These are phyloP conservation scores for Aspergillus sclerotiicarbonarius DNA, from an alignment of 495 filamentous ascomycete genomes.

Conservation along the genomic window DNA sequence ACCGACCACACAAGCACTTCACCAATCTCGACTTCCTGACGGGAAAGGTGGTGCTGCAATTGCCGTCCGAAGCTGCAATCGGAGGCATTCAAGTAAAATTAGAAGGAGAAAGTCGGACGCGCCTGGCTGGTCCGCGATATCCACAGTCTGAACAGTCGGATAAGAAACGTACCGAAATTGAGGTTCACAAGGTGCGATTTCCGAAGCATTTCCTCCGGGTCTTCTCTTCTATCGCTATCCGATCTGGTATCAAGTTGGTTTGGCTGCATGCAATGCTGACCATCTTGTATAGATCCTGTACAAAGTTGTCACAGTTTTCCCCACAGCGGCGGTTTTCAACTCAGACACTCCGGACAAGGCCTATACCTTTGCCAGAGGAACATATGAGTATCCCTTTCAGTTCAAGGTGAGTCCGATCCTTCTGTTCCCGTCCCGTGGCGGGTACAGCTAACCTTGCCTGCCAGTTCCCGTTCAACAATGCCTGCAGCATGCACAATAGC, in stretches of 20 bases:
- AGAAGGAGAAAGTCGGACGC: constrained; percentile 81
- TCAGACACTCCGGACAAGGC: constrained; percentile 41
- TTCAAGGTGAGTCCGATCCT: constrained; percentile 65
- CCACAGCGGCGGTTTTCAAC: constrained; percentile 52
- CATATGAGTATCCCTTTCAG: constrained; percentile 83
- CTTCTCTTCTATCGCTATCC: not conserved
- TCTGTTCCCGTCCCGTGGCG: not conserved
- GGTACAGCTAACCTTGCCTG: not conserved
- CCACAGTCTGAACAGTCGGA: constrained; percentile 59
- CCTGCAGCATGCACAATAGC: constrained; percentile 64
- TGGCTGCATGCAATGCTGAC: constrained; percentile 11
- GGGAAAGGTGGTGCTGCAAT: constrained; percentile 63
- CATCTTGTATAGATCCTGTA: constrained; percentile 58
- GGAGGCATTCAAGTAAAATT: constrained; percentile 86
- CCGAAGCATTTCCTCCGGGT: constrained; percentile 1
- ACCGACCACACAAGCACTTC: constrained; percentile 70
- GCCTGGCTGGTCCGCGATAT: constrained; percentile 52
- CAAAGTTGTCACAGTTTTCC: constrained; percentile 62
- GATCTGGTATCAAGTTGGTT: not conserved
- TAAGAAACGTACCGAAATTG: constrained; percentile 58
- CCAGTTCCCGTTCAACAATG: constrained; percentile 85
- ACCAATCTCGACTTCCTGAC: constrained; percentile 86
- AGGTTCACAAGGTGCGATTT: constrained; percentile 73
- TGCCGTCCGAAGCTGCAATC: constrained; percentile 64
- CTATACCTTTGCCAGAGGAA: constrained; percentile 69